Evolutionary conservation across 768 basidiomycete genomes (phyloP).

Genomic region (Dentipellis fragilis): DNA sequence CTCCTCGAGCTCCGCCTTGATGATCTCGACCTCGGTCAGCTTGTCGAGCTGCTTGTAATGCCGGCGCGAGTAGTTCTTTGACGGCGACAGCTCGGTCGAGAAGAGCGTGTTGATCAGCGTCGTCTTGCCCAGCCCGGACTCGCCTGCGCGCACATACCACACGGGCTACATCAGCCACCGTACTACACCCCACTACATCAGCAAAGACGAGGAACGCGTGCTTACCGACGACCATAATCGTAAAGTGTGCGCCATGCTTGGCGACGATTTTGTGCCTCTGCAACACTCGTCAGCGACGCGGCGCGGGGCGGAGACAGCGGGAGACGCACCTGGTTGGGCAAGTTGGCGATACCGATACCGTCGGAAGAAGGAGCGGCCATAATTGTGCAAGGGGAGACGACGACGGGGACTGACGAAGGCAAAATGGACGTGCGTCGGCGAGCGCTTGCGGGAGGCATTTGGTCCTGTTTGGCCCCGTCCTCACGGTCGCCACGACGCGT

Average conservation of each 20-base stretch:
- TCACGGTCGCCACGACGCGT: too few relatives aligned
- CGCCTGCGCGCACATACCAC: constrained; percentile 41
- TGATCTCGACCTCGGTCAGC: constrained; percentile 95
- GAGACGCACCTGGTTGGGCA: constrained; percentile 87
- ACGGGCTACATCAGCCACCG: neutral
- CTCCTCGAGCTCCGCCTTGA: constrained; percentile 99
- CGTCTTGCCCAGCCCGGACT: constrained; percentile 95
- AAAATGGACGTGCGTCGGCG: too few relatives aligned
- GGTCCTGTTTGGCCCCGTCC: too few relatives aligned
- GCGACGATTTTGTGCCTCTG: constrained; percentile 99
- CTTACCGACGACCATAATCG: constrained; percentile 98
- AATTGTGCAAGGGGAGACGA: neutral
- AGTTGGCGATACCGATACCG: constrained; percentile 91
- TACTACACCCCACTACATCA: neutral
- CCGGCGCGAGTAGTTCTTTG: constrained; percentile 83
- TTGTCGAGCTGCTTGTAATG: constrained; percentile 97
- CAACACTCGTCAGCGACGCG: constrained; percentile 4
- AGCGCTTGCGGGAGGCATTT: too few relatives aligned
- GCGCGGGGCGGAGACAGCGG: constrained; percentile 8
- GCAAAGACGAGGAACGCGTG: constrained; percentile 1
- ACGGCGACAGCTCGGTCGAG: constrained; percentile 87
- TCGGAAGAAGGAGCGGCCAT: constrained; percentile 34
- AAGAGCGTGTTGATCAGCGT: constrained; percentile 98
- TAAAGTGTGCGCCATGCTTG: constrained; percentile 95
- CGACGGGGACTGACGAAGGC: too few relatives aligned